These are phyloP conservation scores for Solanum bulbocastanum DNA, from an alignment of 257 asterid genomes.

Conservation along the genomic window DNA sequence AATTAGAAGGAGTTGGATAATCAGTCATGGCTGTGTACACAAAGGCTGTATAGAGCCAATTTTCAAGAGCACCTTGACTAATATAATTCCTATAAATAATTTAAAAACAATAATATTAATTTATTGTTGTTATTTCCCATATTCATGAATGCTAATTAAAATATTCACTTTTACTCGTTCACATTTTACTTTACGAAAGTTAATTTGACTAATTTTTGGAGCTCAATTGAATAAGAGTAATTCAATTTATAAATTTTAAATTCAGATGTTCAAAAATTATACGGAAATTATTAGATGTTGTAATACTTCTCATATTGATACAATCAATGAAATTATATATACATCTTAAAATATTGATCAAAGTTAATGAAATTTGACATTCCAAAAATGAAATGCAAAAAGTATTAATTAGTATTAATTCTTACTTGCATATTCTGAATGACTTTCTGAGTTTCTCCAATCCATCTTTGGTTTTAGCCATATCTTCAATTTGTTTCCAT, in stretches of 20 bases:
- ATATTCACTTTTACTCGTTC: background rate
- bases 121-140: background rate
- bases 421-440: slow-evolving; percentile 84
- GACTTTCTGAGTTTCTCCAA: slow-evolving; percentile 48
- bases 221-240: too few species aligned
- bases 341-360: too few species aligned
- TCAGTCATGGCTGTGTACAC: slow-evolving; percentile 88
- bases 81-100: slow-evolving; percentile 39
- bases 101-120: background rate
- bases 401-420: background rate
- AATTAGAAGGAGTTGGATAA: slow-evolving; percentile 77
- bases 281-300: background rate
- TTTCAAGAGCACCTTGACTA: slow-evolving; percentile 19
- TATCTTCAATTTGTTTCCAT: slow-evolving; percentile 69
- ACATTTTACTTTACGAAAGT: too few species aligned
- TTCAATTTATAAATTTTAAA: too few species aligned
- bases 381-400: accelerated
- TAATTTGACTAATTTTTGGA: too few species aligned
- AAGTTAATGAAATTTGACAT: too few species aligned
- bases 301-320: too few species aligned
- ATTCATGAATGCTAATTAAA: background rate
- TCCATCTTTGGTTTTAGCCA: slow-evolving; percentile 50
- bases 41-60: slow-evolving; percentile 59
- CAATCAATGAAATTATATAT: too few species aligned
- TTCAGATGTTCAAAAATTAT: background rate